Conservation (phyloP, 495 filamentous ascomycete genomes). For the Niebla homalea region DNA sequence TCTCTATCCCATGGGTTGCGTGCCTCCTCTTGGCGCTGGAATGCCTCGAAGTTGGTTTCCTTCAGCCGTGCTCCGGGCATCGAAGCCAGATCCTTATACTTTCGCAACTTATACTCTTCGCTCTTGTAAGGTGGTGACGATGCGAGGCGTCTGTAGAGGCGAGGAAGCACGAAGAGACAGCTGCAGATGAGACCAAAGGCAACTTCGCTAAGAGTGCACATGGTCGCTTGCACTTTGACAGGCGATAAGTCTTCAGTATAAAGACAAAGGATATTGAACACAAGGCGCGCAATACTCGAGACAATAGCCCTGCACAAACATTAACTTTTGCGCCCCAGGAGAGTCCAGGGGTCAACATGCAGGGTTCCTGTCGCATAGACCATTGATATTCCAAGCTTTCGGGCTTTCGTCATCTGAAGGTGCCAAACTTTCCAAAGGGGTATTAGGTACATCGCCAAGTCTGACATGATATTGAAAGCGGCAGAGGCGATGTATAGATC, state of each 20-base stretch:
- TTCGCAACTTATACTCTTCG: conserved; percentile 3
- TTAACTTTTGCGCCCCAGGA: no score
- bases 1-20: not conserved
- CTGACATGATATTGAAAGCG: conserved; percentile 2
- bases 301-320: not conserved
- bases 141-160: conserved; percentile 1
- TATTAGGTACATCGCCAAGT: conserved; percentile 1
- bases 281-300: not conserved
- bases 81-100: conserved; percentile 1
- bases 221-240: not conserved
- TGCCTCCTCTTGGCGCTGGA: not conserved
- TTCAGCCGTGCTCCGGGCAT: not conserved
- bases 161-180: conserved; percentile 3
- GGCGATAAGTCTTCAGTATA: not conserved
- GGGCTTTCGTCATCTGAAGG: not conserved
- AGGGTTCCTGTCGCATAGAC: conserved; percentile 1
- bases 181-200: conserved; percentile 1
- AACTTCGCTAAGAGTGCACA: not conserved
- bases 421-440: conserved; percentile 3
- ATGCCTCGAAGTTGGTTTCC: not conserved
- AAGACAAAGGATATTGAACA: not conserved
- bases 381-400: conserved; percentile 4
- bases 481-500: conserved; percentile 3
- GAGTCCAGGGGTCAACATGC: not conserved
- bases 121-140: not conserved